Percentiles rank a stretch among this genome's conserved stretches.
Conservation (phyloP, 352 stramenopile genomes). For the Phytopythium helicoides region DNA sequence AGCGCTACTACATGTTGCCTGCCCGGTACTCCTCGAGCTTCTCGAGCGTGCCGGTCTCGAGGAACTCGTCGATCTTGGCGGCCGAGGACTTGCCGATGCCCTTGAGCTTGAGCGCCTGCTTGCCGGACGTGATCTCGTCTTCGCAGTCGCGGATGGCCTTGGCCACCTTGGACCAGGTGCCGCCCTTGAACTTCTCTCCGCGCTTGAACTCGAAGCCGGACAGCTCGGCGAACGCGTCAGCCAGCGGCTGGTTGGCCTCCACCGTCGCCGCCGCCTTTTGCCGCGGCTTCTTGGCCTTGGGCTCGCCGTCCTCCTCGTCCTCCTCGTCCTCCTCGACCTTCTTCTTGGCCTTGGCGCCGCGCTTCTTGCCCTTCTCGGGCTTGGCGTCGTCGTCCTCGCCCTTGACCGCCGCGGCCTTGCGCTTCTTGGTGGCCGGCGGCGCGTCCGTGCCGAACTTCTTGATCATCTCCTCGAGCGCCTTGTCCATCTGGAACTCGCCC, state of each 20-base stretch:
- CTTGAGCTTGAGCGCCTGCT: constrained; percentile 81
- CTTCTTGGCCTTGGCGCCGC: constrained; percentile 21
- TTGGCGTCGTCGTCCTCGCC: constrained; percentile 32
- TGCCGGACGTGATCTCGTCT: constrained; percentile 59
- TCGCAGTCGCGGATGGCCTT: constrained; percentile 80
- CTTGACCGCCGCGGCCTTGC: constrained; percentile 35
- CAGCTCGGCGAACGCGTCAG: constrained; percentile 75
- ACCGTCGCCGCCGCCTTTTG: constrained; percentile 41
- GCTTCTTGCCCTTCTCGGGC: constrained; percentile 26
- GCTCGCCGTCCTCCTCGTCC: constrained; percentile 40
- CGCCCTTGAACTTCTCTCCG: constrained; percentile 83
- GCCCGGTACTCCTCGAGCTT: constrained; percentile 83
- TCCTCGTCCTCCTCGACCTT: constrained; percentile 37
- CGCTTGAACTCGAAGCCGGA: constrained; percentile 89
- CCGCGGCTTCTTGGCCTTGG: constrained; percentile 53
- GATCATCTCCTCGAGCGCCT: constrained; percentile 77
- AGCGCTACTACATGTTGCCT: constrained; percentile 65
- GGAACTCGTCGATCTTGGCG: constrained; percentile 84
- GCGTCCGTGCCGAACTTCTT: constrained; percentile 72
- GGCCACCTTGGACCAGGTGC: constrained; percentile 86
- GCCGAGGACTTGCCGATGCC: constrained; percentile 80
- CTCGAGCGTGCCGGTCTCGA: constrained; percentile 76
- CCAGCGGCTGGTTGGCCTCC: constrained; percentile 69
- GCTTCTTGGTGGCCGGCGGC: constrained; percentile 45
- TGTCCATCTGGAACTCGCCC: constrained; percentile 73